These are phyloP conservation scores for Kluyveromyces siamensis DNA, from an alignment of 805 yeast species.

Conservation along the genomic window DNA sequence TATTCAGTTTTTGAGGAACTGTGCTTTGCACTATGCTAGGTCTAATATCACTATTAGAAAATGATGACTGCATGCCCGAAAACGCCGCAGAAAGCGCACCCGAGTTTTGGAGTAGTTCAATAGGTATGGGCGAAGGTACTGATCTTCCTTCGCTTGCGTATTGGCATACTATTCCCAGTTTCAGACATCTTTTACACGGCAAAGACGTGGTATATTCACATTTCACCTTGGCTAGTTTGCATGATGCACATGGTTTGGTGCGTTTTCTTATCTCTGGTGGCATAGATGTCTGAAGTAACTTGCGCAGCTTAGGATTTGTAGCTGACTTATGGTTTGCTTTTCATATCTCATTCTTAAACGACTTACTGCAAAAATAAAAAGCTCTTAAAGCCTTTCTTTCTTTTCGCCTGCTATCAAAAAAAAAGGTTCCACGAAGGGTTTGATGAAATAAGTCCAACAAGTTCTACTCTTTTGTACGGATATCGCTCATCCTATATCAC, in stretches of 20 bases:
- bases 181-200: conserved; percentile 52
- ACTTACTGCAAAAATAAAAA: too few species aligned
- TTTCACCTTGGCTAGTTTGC: conserved; percentile 54
- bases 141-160: conserved; percentile 31
- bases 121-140: not conserved
- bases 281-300: not conserved
- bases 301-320: too few species aligned
- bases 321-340: too few species aligned
- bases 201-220: conserved; percentile 41
- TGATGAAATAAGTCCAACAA: too few species aligned
- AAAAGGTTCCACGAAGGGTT: not conserved
- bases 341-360: too few species aligned
- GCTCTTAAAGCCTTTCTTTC: not conserved
- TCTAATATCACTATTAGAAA: not conserved
- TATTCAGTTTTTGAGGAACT: not conserved
- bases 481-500: not conserved
- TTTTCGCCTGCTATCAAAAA: not conserved
- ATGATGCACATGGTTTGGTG: conserved; percentile 52
- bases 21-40: not conserved
- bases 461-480: too few species aligned
- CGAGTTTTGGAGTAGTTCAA: not conserved
- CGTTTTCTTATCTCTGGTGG: conserved; percentile 19
- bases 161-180: conserved; percentile 44
- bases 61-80: not conserved
- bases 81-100: not conserved